phyloP scores from a whole-genome alignment of 1,284 basidiomycete species.

The Phaffia rhodozyma region DNA sequence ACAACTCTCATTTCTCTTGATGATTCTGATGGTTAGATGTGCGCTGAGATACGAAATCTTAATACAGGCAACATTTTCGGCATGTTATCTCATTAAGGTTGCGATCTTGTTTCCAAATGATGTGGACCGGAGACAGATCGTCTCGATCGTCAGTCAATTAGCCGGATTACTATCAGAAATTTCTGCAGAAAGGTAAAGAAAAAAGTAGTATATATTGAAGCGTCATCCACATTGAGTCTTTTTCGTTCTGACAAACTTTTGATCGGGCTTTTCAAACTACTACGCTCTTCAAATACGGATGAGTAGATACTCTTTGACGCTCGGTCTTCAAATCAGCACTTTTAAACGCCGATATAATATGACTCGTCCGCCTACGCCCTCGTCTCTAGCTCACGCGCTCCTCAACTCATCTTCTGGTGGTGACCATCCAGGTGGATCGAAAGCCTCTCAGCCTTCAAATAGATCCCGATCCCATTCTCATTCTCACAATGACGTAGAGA shows the following conservation, averaged over 20 bases:
- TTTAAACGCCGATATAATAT: slow-evolving; percentile 45
- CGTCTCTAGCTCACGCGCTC: background rate
- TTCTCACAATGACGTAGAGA: background rate
- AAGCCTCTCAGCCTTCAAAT: too few relatives aligned
- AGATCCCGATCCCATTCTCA: background rate
- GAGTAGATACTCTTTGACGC: slow-evolving; percentile 61
- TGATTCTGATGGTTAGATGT: slow-evolving; percentile 26
- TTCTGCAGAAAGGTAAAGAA: slow-evolving; percentile 59
- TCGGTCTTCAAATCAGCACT: slow-evolving; percentile 81
- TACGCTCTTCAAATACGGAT: too few relatives aligned
- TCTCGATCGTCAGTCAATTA: slow-evolving; percentile 66
- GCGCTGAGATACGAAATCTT: too few relatives aligned
- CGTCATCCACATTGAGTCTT: background rate
- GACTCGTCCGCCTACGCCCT: background rate
- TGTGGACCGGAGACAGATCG: slow-evolving; percentile 60
- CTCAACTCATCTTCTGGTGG: background rate
- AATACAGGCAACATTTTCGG: slow-evolving; percentile 55
- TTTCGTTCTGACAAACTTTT: background rate
- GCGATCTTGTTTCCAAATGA: slow-evolving; percentile 71
- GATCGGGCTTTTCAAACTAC: slow-evolving; percentile 9
- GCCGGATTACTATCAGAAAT: slow-evolving; percentile 70
- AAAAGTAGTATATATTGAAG: background rate
- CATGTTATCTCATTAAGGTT: slow-evolving; percentile 84
- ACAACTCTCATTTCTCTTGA: background rate
- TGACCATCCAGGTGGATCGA: background rate